These are phyloP conservation scores for Starmerella etchellsii DNA, from an alignment of 805 yeast species.

Conservation along the genomic window DNA sequence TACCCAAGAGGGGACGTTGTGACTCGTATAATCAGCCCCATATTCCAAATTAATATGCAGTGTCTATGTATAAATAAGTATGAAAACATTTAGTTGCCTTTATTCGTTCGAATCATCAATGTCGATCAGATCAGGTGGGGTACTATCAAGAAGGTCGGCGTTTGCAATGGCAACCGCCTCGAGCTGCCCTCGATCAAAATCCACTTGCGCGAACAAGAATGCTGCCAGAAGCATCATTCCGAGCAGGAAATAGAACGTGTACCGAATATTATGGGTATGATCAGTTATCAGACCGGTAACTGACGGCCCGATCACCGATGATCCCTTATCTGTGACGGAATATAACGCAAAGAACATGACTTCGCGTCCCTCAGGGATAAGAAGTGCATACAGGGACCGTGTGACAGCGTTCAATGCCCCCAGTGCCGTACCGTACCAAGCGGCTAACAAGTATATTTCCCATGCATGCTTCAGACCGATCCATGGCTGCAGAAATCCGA, in stretches of 20 bases:
- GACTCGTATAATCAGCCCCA: too few species aligned
- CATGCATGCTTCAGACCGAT: conserved; percentile 50
- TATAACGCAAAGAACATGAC: conserved; percentile 63
- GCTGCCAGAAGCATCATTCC: conserved; percentile 41
- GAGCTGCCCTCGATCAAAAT: conserved; percentile 47
- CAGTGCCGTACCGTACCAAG: conserved; percentile 63
- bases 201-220: conserved; percentile 42
- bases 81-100: too few species aligned
- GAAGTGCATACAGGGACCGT: conserved; percentile 51
- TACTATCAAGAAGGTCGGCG: not conserved
- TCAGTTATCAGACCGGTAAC: conserved; percentile 63
- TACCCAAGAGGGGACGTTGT: too few species aligned
- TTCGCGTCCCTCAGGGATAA: conserved; percentile 66
- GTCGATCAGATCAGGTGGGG: too few species aligned
- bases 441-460: conserved; percentile 57
- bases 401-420: conserved; percentile 64
- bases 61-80: too few species aligned
- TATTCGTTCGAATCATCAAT: too few species aligned
- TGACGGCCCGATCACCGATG: conserved; percentile 61
- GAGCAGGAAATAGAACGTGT: conserved; percentile 54
- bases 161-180: conserved; percentile 32
- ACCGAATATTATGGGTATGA: conserved; percentile 57
- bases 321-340: conserved; percentile 70
- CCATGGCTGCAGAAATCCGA: conserved; percentile 44
- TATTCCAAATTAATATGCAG: too few species aligned